Evolutionary conservation across 257 asterid species (phyloP).

Genomic region (Schizonepeta tenuifolia): DNA sequence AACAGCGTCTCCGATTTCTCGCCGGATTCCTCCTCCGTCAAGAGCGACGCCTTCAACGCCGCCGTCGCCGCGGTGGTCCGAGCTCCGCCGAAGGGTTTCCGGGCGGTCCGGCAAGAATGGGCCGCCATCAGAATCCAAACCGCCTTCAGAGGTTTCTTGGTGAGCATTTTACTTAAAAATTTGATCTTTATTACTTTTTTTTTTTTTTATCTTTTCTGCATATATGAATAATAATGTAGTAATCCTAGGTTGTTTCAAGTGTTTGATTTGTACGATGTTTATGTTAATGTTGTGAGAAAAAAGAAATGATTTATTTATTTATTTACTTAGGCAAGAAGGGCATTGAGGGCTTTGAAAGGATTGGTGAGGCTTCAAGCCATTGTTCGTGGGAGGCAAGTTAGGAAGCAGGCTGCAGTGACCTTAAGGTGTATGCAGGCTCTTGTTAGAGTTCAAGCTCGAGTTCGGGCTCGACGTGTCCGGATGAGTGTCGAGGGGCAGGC

Average conservation of each 20-base stretch:
- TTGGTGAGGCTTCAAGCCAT: constrained; percentile 96
- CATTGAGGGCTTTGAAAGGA: constrained; percentile 88
- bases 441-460: constrained; percentile 93
- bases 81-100: constrained; percentile 89
- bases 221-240: background rate
- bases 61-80: constrained; percentile 90
- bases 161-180: constrained; percentile 24
- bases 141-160: constrained; percentile 91
- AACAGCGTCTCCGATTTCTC: constrained; percentile 53
- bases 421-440: constrained; percentile 98
- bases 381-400: constrained; percentile 85
- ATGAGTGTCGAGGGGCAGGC: constrained; percentile 92
- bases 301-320: background rate
- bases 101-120: constrained; percentile 83
- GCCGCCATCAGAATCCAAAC: constrained; percentile 94
- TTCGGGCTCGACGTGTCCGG: constrained; percentile 89
- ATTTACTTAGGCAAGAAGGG: constrained; percentile 75
- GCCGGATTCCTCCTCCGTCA: constrained; percentile 59
- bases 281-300: background rate
- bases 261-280: background rate
- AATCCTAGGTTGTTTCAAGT: background rate
- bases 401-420: constrained; percentile 95
- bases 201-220: background rate
- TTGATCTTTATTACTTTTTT: background rate
- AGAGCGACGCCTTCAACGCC: constrained; percentile 68